Evolutionary conservation across 352 stramenopile genomes (phyloP), one percentile per base, ranked within the genome.

Genomic region (Blastocystis sp.): DNA sequence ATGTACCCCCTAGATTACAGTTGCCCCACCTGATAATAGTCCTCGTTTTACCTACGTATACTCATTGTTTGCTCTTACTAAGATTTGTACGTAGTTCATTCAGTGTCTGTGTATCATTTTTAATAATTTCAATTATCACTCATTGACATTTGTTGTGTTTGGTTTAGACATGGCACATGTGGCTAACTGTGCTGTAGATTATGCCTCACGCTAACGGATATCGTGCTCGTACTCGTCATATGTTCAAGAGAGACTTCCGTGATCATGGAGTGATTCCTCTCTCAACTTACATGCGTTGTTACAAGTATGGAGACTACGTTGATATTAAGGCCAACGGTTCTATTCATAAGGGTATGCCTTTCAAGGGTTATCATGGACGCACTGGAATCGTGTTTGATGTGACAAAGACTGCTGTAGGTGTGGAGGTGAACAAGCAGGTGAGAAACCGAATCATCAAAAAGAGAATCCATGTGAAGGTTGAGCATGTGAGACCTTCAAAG

Each of bases 301-400:
- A 99, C 93, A 98, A 98, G 95, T 95, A 99, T 80, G 97, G 97
- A 76, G 97, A 99, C 94, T 99, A 98, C 93, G 97, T 99, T n/a
- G 97, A 99, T 92, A 98, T 99, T 93, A 98, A 98, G 92, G 96
- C 95, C 87, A 97, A 99, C 94, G 96, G 95, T 88, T 96, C 95
- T 90, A 95, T 99, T 90, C 97, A 99, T 93, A 99, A 99, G 95
- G 97, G 57, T 89, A 99, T 99, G 97, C 97, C 97, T 62, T 96
- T 98, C 96, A 99, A 99, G 95, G 96, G 96, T 93, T 99, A 99
- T 95, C 97, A 99, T 93, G 97, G 97, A 91, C 95, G 97, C 90
- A 99, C 97, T 48, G 97, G 97, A 89, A 96, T 98, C 84, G 95
- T 99, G 90, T 99, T 96, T 95, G 99, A 99, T 92, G 95, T 99